These are phyloP conservation scores for Naganishia randhawae DNA, from an alignment of 768 basidiomycete species.

Conservation along the genomic window DNA sequence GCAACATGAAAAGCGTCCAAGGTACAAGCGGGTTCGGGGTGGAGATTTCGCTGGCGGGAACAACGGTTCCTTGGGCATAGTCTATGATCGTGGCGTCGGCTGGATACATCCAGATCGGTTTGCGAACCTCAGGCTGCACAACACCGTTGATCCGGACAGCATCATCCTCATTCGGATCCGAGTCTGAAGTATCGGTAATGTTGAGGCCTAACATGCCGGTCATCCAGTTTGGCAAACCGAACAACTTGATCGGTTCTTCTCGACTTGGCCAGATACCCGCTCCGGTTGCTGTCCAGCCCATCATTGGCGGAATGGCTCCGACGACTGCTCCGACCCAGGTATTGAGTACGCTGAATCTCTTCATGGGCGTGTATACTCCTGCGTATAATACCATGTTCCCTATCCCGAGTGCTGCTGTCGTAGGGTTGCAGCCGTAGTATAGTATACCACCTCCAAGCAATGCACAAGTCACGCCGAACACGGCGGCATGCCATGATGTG, in stretches of 20 bases:
- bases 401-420: conserved; percentile 75
- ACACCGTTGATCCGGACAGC: conserved; percentile 10
- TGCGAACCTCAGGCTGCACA: not conserved
- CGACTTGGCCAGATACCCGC: conserved; percentile 68
- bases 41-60: conserved; percentile 17
- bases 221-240: conserved; percentile 58
- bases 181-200: not conserved
- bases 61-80: conserved; percentile 2
- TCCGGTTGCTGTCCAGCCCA: conserved; percentile 98
- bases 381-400: conserved; percentile 86
- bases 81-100: conserved; percentile 34
- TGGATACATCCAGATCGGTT: conserved; percentile 21
- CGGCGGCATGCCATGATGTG: conserved; percentile 73
- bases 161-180: not conserved
- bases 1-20: conserved; percentile 71
- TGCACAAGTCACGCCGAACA: conserved; percentile 74
- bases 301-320: conserved; percentile 85
- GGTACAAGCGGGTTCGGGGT: conserved; percentile 75
- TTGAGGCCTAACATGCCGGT: conserved; percentile 54
- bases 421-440: conserved; percentile 76
- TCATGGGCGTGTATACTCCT: conserved; percentile 86
- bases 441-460: conserved; percentile 72
- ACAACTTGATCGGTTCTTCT: conserved; percentile 58
- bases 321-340: conserved; percentile 95
- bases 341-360: conserved; percentile 73